These are phyloP conservation scores for Boletales sp. DNA, from an alignment of 768 basidiomycete species.

Conservation along the genomic window DNA sequence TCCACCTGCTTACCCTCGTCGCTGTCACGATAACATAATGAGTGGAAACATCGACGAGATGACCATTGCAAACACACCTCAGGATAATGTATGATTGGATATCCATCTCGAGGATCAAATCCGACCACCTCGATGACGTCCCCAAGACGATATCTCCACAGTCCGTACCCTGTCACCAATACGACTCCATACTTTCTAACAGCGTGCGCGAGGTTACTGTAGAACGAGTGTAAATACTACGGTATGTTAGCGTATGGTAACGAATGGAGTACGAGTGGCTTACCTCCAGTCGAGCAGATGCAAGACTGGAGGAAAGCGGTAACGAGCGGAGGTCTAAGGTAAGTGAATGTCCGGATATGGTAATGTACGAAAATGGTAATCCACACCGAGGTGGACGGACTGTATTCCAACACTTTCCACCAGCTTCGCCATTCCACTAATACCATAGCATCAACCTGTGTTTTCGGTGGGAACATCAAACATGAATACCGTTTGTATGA, in stretches of 20 bases:
- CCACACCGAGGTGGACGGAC: too few species aligned
- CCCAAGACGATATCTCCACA: neutral
- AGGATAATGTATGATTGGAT: conserved; percentile 10
- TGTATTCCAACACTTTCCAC: conserved; percentile 13
- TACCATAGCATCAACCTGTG: neutral
- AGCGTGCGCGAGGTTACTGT: too few species aligned
- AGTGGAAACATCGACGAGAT: neutral
- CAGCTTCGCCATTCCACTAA: conserved; percentile 19
- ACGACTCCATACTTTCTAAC: neutral
- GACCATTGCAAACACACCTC: conserved; percentile 10
- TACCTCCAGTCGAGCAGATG: too few species aligned
- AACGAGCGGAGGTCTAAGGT: too few species aligned
- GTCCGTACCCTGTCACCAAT: neutral
- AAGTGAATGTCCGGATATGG: too few species aligned
- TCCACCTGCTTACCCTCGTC: conserved; percentile 16
- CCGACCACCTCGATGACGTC: neutral
- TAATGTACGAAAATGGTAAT: too few species aligned
- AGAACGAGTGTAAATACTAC: too few species aligned
- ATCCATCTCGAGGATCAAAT: neutral
- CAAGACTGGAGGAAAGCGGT: too few species aligned
- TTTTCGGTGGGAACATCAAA: neutral
- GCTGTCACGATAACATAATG: conserved; percentile 1
- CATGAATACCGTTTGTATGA: conserved; percentile 14
- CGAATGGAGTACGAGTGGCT: too few species aligned
- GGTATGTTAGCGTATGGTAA: too few species aligned